Evolutionary conservation across 305 asterid genomes (phyloP).

Genomic region (Fraxinus angustifolia): DNA sequence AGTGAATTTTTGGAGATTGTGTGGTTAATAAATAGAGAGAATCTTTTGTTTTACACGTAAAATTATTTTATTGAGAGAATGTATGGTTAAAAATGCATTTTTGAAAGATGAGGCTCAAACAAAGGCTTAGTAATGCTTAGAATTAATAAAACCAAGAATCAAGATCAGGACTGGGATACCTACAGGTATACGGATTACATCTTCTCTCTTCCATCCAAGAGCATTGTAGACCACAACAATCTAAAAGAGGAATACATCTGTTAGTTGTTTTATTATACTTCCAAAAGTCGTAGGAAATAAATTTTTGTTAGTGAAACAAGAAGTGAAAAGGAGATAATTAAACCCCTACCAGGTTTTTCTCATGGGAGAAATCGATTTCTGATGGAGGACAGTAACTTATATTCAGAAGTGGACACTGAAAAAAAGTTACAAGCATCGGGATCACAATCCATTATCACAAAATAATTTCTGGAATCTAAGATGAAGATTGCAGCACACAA

Average conservation of each 20-base stretch:
- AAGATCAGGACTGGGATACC: slow-evolving; percentile 24
- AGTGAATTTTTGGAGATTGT: neutral
- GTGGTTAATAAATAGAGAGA: neutral
- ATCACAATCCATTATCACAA: neutral
- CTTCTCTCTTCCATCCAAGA: slow-evolving; percentile 45
- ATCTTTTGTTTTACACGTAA: neutral
- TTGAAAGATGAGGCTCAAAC: neutral
- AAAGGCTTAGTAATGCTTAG: neutral
- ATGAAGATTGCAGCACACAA: neutral
- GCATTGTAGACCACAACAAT: slow-evolving; percentile 43
- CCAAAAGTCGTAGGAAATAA: neutral
- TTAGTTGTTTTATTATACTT: slow-evolving; percentile 17
- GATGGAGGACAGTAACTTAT: slow-evolving; percentile 42
- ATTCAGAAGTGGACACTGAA: slow-evolving; percentile 40
- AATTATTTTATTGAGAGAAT: neutral
- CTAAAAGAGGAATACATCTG: slow-evolving; percentile 24
- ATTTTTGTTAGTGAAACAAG: neutral
- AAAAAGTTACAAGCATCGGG: slow-evolving; percentile 16
- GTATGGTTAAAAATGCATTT: neutral
- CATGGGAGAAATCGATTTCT: slow-evolving; percentile 27
- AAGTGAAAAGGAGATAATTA: neutral
- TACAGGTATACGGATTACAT: slow-evolving; percentile 37
- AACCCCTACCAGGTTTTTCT: slow-evolving; percentile 32
- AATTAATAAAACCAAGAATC: slow-evolving; percentile 8
- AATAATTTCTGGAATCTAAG: neutral